phyloP scores from a whole-genome alignment of 2,329 filamentous ascomycete genomes.

The Aspergillus jensenii region DNA sequence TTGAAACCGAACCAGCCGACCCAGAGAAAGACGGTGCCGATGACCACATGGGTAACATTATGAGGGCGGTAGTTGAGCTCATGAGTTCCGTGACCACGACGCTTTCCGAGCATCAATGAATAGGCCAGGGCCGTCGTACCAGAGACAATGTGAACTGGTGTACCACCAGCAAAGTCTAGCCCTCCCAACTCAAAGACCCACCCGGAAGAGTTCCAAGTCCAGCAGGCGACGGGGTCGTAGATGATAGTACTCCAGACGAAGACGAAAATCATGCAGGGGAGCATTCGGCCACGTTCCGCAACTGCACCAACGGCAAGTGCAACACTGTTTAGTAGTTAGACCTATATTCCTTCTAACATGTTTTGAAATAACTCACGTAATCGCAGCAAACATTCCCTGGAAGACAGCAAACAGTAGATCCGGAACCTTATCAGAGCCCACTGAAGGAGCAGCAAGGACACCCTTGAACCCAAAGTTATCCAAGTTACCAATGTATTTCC shows the following conservation, averaged over 20 bases:
- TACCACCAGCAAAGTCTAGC: constrained; percentile 59
- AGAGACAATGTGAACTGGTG: constrained; percentile 74
- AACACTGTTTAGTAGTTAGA: constrained; percentile 53
- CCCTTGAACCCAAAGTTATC: constrained; percentile 76
- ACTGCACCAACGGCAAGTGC: constrained; percentile 82
- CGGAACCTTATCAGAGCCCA: constrained; percentile 71
- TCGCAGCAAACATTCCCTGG: constrained; percentile 60
- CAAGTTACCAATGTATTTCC: constrained; percentile 74
- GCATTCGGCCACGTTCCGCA: constrained; percentile 82
- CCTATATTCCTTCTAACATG: background rate
- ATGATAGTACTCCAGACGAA: constrained; percentile 88
- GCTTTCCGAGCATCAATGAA: constrained; percentile 86
- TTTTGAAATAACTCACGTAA: constrained; percentile 66
- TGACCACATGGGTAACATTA: constrained; percentile 89
- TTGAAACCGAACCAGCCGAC: constrained; percentile 97
- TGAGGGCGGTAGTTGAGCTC: constrained; percentile 90
- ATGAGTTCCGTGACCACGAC: constrained; percentile 79
- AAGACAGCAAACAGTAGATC: constrained; percentile 84
- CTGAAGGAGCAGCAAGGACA: constrained; percentile 72
- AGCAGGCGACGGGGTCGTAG: constrained; percentile 91
- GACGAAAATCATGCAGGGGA: constrained; percentile 88
- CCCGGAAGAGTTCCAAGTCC: constrained; percentile 85
- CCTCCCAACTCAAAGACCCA: constrained; percentile 80
- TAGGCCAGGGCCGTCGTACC: constrained; percentile 83
- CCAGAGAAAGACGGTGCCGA: constrained; percentile 92